phyloP scores from a whole-genome alignment of 2,329 filamentous ascomycete species.

The Talaromyces islandicus region DNA sequence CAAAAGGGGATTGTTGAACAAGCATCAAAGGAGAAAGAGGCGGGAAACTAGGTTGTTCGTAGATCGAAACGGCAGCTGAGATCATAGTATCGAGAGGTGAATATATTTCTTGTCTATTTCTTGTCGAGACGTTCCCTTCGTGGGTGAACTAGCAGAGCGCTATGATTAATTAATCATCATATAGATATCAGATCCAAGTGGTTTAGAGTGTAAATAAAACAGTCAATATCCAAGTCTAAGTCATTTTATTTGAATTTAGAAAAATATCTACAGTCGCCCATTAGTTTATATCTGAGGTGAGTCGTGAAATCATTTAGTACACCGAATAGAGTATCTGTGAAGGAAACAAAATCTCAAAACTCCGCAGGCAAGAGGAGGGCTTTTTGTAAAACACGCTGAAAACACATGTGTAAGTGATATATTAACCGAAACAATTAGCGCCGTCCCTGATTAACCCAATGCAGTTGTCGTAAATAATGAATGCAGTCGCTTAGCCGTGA shows the following conservation, averaged over 20 bases:
- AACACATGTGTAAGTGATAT: background rate
- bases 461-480: slow-evolving; percentile 6
- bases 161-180: background rate
- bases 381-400: slow-evolving; percentile 10
- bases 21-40: slow-evolving; percentile 10
- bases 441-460: slow-evolving; percentile 9
- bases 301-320: background rate
- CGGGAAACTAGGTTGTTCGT: background rate
- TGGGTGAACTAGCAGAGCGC: background rate
- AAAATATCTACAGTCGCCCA: background rate
- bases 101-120: background rate
- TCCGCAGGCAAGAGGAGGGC: background rate
- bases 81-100: background rate
- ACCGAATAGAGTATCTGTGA: background rate
- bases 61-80: background rate
- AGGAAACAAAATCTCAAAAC: background rate
- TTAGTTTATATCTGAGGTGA: background rate
- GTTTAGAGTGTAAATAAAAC: background rate
- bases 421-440: slow-evolving; percentile 8
- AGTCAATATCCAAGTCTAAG: background rate
- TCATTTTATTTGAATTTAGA: background rate
- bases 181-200: background rate
- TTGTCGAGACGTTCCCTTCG: background rate
- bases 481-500: slow-evolving; percentile 11
- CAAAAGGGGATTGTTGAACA: slow-evolving; percentile 75